These are phyloP conservation scores for Vanrija humicola DNA, from an alignment of 1,284 basidiomycete species.

Conservation along the genomic window DNA sequence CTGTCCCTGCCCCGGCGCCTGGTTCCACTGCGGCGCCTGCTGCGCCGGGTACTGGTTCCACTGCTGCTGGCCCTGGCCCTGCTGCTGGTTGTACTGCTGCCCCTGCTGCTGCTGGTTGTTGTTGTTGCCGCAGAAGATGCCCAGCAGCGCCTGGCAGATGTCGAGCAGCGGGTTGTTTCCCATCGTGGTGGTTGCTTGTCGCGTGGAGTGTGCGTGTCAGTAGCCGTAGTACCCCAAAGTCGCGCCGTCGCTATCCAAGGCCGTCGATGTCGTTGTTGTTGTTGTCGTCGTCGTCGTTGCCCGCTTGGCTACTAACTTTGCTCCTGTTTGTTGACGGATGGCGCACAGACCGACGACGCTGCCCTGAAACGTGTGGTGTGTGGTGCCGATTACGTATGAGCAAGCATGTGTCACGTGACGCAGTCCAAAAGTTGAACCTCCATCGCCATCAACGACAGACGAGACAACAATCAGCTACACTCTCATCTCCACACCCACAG, in stretches of 20 bases:
- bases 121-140: conserved; percentile 23
- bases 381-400: too few species aligned
- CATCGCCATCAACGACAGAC: background rate
- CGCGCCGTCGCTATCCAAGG: too few species aligned
- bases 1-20: conserved; percentile 1
- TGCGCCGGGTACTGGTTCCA: conserved; percentile 7
- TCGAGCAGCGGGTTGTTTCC: conserved; percentile 2
- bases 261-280: too few species aligned
- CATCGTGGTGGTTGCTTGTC: background rate
- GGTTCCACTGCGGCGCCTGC: conserved; percentile 1
- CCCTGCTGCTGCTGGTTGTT: conserved; percentile 15
- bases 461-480: background rate
- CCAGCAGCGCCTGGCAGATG: conserved; percentile 20
- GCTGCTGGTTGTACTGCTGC: conserved; percentile 18
- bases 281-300: too few species aligned
- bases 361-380: too few species aligned
- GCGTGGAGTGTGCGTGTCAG: too few species aligned
- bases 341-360: too few species aligned
- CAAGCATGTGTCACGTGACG: background rate
- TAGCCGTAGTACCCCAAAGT: too few species aligned
- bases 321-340: too few species aligned
- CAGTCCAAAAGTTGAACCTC: conserved; percentile 4
- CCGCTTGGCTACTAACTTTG: too few species aligned
- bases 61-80: conserved; percentile 19
- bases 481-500: too few species aligned